A percentile compares a stretch with the other conserved stretches of the same genome.
Evolutionary conservation across 495 filamentous ascomycete genomes (phyloP).

Genomic region (Xylaria curta): DNA sequence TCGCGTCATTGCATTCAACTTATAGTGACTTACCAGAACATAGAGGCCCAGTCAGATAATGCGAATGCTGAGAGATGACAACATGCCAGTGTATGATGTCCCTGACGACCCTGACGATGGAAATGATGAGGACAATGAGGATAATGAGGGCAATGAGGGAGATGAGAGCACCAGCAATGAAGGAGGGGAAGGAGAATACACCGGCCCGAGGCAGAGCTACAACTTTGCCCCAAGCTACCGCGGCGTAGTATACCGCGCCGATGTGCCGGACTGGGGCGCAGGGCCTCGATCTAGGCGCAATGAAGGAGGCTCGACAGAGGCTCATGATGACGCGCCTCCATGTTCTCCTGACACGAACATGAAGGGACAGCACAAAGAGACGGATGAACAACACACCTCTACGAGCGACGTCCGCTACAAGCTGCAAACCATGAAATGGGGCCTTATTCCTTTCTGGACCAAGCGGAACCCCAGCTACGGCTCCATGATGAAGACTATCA

Average conservation of each 20-base stretch:
- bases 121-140: slow-evolving; percentile 61
- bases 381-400: background rate
- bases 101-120: slow-evolving; percentile 66
- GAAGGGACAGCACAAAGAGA: slow-evolving; percentile 29
- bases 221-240: slow-evolving; percentile 92
- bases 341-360: slow-evolving; percentile 11
- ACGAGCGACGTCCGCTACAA: slow-evolving; percentile 65
- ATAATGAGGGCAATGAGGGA: too few relatives aligned
- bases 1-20: background rate
- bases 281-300: slow-evolving; percentile 39
- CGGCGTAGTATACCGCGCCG: slow-evolving; percentile 86
- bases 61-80: slow-evolving; percentile 70
- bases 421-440: slow-evolving; percentile 72
- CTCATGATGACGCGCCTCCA: slow-evolving; percentile 27
- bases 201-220: slow-evolving; percentile 75
- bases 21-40: slow-evolving; percentile 28
- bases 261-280: slow-evolving; percentile 63
- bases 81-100: slow-evolving; percentile 73
- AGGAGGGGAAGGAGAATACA: slow-evolving; percentile 49
- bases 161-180: slow-evolving; percentile 50
- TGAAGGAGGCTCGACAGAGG: slow-evolving; percentile 15
- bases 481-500: slow-evolving; percentile 84
- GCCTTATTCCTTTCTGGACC: slow-evolving; percentile 89
- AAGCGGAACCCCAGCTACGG: slow-evolving; percentile 79
- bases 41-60: slow-evolving; percentile 71